Percentiles rank a stretch among this genome's conserved stretches.
phyloP scores from a whole-genome alignment of 306 rosid species.

The Albizia julibrissin region DNA sequence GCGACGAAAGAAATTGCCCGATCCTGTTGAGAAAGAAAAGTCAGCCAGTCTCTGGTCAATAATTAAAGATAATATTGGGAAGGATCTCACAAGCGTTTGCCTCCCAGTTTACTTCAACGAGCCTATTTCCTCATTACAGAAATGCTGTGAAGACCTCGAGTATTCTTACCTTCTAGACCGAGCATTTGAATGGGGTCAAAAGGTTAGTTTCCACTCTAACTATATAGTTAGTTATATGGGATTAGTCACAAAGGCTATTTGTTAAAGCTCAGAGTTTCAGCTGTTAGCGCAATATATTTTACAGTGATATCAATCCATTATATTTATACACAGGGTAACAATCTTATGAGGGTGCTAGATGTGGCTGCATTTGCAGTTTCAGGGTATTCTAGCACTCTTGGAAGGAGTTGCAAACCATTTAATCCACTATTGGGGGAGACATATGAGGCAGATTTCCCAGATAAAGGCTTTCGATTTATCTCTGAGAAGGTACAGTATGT shows the following conservation, averaged over 20 bases:
- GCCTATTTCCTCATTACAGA: constrained; percentile 72
- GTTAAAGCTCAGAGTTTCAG: not conserved
- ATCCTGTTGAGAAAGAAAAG: constrained; percentile 76
- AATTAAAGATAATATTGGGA: constrained; percentile 79
- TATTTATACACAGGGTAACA: constrained; percentile 54
- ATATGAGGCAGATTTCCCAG: constrained; percentile 92
- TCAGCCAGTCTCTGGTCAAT: constrained; percentile 79
- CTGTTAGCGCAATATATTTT: not conserved
- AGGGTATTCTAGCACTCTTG: constrained; percentile 75
- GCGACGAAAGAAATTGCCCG: constrained; percentile 76
- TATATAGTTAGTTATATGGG: not conserved
- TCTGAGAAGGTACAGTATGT: constrained; percentile 78
- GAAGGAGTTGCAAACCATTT: constrained; percentile 95
- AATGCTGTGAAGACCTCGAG: constrained; percentile 75
- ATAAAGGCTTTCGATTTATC: constrained; percentile 81
- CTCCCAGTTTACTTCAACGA: constrained; percentile 77
- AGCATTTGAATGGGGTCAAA: constrained; percentile 74
- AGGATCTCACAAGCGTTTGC: constrained; percentile 78
- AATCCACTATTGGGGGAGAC: constrained; percentile 96
- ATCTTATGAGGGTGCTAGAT: constrained; percentile 66
- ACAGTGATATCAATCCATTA: not conserved
- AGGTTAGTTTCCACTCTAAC: constrained; percentile 39
- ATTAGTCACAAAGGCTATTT: not conserved
- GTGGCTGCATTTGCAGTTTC: constrained; percentile 88
- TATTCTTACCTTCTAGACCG: constrained; percentile 69